These are phyloP conservation scores for Pisolithus microcarpus DNA, from an alignment of 768 basidiomycete genomes.

Conservation along the genomic window DNA sequence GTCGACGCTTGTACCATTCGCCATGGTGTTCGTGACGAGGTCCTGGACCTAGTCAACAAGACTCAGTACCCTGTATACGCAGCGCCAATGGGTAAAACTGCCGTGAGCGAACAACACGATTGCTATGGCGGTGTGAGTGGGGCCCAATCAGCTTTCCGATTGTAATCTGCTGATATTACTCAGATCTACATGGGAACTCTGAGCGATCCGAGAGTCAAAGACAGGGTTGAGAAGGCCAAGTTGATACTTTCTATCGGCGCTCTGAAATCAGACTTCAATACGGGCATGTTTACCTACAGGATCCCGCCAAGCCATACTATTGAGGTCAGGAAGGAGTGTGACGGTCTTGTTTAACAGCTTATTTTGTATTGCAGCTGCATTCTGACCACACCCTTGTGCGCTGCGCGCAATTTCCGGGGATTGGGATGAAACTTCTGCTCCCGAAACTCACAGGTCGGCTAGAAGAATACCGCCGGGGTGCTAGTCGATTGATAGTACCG, in stretches of 20 bases:
- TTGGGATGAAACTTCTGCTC: slow-evolving; percentile 74
- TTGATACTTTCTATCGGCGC: slow-evolving; percentile 68
- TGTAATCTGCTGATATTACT: background rate
- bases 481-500: slow-evolving; percentile 42
- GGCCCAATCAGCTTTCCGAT: background rate
- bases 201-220: slow-evolving; percentile 57
- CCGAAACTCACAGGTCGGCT: slow-evolving; percentile 60
- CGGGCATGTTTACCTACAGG: slow-evolving; percentile 77
- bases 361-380: slow-evolving; percentile 48
- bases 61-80: slow-evolving; percentile 71
- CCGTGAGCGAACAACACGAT: slow-evolving; percentile 59
- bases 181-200: slow-evolving; percentile 75
- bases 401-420: slow-evolving; percentile 53
- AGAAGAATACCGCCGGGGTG: slow-evolving; percentile 32
- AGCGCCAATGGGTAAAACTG: slow-evolving; percentile 78
- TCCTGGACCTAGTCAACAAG: slow-evolving; percentile 51
- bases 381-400: slow-evolving; percentile 64
- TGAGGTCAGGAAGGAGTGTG: slow-evolving; percentile 40
- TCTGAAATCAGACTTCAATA: slow-evolving; percentile 78
- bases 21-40: slow-evolving; percentile 57
- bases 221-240: slow-evolving; percentile 66
- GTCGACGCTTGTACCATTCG: slow-evolving; percentile 78
- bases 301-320: slow-evolving; percentile 52
- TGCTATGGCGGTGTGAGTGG: slow-evolving; percentile 73
- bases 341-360: background rate